A percentile compares a stretch with the other conserved stretches of the same genome.
Evolutionary conservation across 108 stramenopile genomes (phyloP).

Genomic region (Seminavis robusta): DNA sequence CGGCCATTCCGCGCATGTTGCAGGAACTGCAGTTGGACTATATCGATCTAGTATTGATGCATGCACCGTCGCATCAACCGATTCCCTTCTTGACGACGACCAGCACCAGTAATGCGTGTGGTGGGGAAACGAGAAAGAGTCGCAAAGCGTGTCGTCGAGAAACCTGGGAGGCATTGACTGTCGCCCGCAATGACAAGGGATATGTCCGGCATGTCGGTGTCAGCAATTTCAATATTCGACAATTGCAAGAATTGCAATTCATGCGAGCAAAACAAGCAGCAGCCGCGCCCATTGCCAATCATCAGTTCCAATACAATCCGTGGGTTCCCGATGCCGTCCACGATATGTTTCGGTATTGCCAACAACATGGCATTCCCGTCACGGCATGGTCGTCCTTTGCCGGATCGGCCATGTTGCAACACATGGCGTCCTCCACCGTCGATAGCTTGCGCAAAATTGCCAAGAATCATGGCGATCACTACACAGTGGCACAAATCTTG

Average conservation of each 20-base stretch:
- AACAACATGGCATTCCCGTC: constrained; percentile 40
- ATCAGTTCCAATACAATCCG: constrained; percentile 77
- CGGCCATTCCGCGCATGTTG: constrained; percentile 30
- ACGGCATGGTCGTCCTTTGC: constrained; percentile 77
- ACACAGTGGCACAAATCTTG: constrained; percentile 69
- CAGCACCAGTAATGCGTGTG: constrained; percentile 31
- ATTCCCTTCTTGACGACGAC: constrained; percentile 23
- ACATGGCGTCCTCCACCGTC: constrained; percentile 25
- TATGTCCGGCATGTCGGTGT: constrained; percentile 67
- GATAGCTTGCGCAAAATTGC: constrained; percentile 28
- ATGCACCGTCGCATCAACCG: constrained; percentile 47
- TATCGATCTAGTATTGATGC: constrained; percentile 77
- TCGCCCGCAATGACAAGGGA: constrained; percentile 53
- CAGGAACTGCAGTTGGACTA: constrained; percentile 70
- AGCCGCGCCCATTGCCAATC: constrained; percentile 56
- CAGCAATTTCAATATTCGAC: constrained; percentile 57
- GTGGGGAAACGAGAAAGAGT: constrained; percentile 28
- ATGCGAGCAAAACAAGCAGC: too few relatives aligned
- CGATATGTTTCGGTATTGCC: constrained; percentile 59
- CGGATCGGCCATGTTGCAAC: constrained; percentile 22
- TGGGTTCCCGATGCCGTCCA: constrained; percentile 45
- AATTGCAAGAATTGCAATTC: constrained; percentile 47
- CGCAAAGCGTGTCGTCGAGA: constrained; percentile 49
- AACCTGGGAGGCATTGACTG: constrained; percentile 59
- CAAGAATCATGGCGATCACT: constrained; percentile 34